A percentile compares a stretch with the other conserved stretches of the same genome.
These are phyloP conservation scores for Candida cerambycidarum DNA, from an alignment of 805 yeast species.

Conservation along the genomic window DNA sequence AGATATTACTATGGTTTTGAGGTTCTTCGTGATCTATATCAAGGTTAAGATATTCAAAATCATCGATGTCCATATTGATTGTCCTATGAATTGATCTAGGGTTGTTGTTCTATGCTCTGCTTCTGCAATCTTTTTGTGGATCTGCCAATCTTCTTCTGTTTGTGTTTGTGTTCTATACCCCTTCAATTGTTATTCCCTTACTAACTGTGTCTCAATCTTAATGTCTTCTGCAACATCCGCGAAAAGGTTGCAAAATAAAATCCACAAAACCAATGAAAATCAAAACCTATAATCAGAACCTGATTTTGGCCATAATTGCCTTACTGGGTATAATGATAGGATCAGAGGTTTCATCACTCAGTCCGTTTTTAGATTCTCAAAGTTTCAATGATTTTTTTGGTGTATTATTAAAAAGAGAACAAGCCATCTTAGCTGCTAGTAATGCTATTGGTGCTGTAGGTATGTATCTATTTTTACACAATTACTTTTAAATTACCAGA, in stretches of 20 bases:
- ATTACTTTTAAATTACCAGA: too few species aligned
- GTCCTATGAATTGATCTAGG: too few species aligned
- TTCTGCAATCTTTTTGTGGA: neutral
- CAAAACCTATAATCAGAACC: conserved; percentile 18
- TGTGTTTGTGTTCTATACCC: too few species aligned
- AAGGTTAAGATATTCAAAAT: conserved; percentile 12
- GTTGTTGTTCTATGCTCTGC: too few species aligned
- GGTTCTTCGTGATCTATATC: conserved; percentile 2
- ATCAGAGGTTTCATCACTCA: conserved; percentile 27
- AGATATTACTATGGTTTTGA: conserved; percentile 11
- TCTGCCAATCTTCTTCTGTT: neutral
- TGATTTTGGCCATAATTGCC: conserved; percentile 22
- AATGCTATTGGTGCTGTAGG: conserved; percentile 35
- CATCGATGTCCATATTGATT: conserved; percentile 15
- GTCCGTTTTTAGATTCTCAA: conserved; percentile 20
- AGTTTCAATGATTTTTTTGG: conserved; percentile 23
- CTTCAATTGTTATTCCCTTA: too few species aligned
- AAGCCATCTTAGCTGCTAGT: conserved; percentile 24
- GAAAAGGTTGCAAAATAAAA: conserved; percentile 6
- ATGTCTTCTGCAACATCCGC: neutral
- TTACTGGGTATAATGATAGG: conserved; percentile 28
- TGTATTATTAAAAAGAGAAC: conserved; percentile 20
- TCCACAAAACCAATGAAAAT: conserved; percentile 10
- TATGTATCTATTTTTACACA: too few species aligned
- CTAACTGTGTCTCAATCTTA: neutral